phyloP scores from a whole-genome alignment of 805 yeast genomes.

The Wickerhamomyces kurtzmanii region DNA sequence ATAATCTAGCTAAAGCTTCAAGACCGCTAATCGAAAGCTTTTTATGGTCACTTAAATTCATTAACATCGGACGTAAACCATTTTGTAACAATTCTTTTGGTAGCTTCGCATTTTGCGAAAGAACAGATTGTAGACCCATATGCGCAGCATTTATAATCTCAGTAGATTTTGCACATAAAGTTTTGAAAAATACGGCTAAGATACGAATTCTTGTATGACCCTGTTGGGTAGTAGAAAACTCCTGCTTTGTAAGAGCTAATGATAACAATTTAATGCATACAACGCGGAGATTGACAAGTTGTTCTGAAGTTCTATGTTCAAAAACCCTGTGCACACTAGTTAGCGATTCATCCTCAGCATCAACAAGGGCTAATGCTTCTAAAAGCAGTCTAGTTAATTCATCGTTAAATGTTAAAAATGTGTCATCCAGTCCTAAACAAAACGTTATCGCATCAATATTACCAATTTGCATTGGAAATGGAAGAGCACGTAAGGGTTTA shows the following conservation, averaged over 20 bases:
- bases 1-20: slow-evolving; percentile 79
- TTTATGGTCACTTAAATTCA: slow-evolving; percentile 91
- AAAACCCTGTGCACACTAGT: slow-evolving; percentile 79
- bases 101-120: slow-evolving; percentile 76
- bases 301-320: slow-evolving; percentile 84
- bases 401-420: slow-evolving; percentile 81
- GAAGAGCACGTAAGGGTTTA: slow-evolving; percentile 91
- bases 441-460: slow-evolving; percentile 95
- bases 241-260: slow-evolving; percentile 76
- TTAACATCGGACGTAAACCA: slow-evolving; percentile 89
- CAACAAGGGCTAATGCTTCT: slow-evolving; percentile 91
- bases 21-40: slow-evolving; percentile 81
- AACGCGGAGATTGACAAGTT: slow-evolving; percentile 76
- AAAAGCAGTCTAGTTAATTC: slow-evolving; percentile 76
- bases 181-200: slow-evolving; percentile 89
- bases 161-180: slow-evolving; percentile 74
- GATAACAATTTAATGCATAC: slow-evolving; percentile 82
- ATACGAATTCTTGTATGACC: slow-evolving; percentile 77
- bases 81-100: slow-evolving; percentile 94
- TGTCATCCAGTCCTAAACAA: slow-evolving; percentile 70
- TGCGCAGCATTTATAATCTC: slow-evolving; percentile 92
- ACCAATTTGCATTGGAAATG: slow-evolving; percentile 98
- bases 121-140: slow-evolving; percentile 71
- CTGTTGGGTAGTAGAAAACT: slow-evolving; percentile 64
- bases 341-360: slow-evolving; percentile 94